Evolutionary conservation across 2,329 filamentous ascomycete genomes (phyloP), one percentile per base, ranked within the genome.

Genomic region (Colletotrichum brevisporum): DNA sequence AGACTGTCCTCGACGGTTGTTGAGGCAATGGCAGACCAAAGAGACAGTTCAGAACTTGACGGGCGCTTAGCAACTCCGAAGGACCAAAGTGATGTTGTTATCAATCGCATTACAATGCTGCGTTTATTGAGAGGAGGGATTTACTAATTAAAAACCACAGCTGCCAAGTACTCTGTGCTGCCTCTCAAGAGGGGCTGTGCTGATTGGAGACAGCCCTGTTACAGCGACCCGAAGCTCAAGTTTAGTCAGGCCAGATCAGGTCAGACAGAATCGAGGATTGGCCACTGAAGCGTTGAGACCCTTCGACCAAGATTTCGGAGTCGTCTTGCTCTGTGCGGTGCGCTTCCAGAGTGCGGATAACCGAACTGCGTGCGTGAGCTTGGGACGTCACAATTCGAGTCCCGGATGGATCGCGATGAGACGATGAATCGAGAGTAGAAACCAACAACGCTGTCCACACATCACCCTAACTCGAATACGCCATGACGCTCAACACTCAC

Each of bases 141-240:
- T 24, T 24, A 24, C 21, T 24, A 24, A 24, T 24, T 24, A 24
- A 24, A 24, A 24, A 24, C 21, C 21, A 24, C 21, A 24, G 21
- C 21, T 24, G 21, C 21, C 21, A 24, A 24, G 2, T 2, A 24
- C 21, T 24, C 21, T 24, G 9, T 39, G 9, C 8, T 39, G 36
- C 36, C 36, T 39, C 36, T 4, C 2, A 39, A 13, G 55, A 48
- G 56, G 56, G 48, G 56, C 59, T 58, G 54, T 65, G 54, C 61
- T 26, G 54, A 10, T 36, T 10, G 31, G 31, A 36, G 31, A 36
- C 31, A 10, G 31, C 27, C 12, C 51, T 18, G 27, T 55, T 43
- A 31, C 48, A 21, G 55, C 48, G 31, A 59, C 27, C 47, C 62
- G 31, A 36, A 51, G 48, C 61, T 41, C 65, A 31, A 36, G 27